phyloP scores from a whole-genome alignment of 805 yeast genomes.

The Ogataea corticis region DNA sequence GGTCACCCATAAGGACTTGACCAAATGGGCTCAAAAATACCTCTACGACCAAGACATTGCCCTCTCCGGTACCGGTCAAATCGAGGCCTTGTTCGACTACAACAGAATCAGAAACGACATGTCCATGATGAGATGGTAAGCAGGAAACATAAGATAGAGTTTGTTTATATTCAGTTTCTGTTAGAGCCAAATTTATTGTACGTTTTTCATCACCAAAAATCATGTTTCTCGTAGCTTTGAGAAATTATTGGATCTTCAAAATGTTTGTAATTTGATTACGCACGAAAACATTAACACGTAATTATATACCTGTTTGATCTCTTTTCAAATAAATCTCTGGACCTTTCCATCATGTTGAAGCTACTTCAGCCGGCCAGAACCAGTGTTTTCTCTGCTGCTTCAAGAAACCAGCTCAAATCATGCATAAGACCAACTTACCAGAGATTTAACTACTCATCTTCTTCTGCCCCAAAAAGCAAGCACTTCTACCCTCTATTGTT shows the following conservation, averaged over 20 bases:
- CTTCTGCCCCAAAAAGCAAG: slow-evolving; percentile 14
- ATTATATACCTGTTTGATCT: not conserved
- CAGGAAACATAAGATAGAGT: slow-evolving; percentile 5
- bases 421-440: not conserved
- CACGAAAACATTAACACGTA: slow-evolving; percentile 8
- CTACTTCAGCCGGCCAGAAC: slow-evolving; percentile 1
- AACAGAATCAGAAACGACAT: slow-evolving; percentile 84
- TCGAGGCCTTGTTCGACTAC: slow-evolving; percentile 82
- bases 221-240: no score
- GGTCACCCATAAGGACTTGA: slow-evolving; percentile 58
- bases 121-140: slow-evolving; percentile 83
- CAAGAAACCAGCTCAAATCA: not conserved
- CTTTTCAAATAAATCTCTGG: no score
- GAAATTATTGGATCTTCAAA: no score
- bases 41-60: slow-evolving; percentile 87
- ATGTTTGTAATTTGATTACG: not conserved
- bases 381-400: not conserved
- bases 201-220: not conserved
- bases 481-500: slow-evolving; percentile 28
- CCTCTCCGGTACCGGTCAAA: slow-evolving; percentile 81
- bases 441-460: slow-evolving; percentile 10
- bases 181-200: slow-evolving; percentile 8
- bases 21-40: slow-evolving; percentile 71
- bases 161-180: slow-evolving; percentile 8
- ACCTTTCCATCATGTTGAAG: not conserved